A percentile compares a stretch with the other conserved stretches of the same genome.
These are phyloP conservation scores for Fusarium verrucosum DNA, from an alignment of 2,329 filamentous ascomycete genomes.

Conservation along the genomic window DNA sequence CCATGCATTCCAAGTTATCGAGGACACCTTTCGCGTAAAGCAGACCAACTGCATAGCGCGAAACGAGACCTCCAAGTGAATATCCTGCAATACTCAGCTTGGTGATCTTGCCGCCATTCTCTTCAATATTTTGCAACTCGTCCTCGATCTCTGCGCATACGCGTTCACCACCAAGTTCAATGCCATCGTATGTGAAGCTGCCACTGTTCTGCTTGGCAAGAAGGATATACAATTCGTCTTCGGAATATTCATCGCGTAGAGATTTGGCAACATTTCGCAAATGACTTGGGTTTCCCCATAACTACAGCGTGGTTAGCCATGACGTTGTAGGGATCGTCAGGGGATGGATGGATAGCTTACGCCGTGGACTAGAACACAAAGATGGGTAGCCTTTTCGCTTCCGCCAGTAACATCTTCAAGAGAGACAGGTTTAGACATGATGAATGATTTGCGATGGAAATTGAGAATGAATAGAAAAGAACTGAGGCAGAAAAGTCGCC, in stretches of 20 bases:
- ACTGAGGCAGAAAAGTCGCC: neutral
- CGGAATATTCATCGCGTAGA: conserved; percentile 67
- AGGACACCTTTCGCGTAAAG: conserved; percentile 83
- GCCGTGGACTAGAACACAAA: conserved; percentile 81
- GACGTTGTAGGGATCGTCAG: conserved; percentile 17
- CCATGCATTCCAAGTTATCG: conserved; percentile 80
- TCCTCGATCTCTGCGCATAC: conserved; percentile 74
- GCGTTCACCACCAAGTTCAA: conserved; percentile 73
- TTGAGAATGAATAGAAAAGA: neutral
- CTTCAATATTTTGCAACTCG: conserved; percentile 64
- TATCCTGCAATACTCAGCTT: conserved; percentile 92
- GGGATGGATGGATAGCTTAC: conserved; percentile 60
- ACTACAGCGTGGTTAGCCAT: conserved; percentile 52
- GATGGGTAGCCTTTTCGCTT: conserved; percentile 68
- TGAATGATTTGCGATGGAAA: conserved; percentile 28
- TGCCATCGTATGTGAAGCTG: conserved; percentile 76
- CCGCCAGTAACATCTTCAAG: conserved; percentile 57
- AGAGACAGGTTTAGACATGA: conserved; percentile 29
- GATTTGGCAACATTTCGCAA: conserved; percentile 73
- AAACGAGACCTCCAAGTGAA: conserved; percentile 86
- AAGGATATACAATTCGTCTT: conserved; percentile 74
- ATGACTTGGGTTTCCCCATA: conserved; percentile 84
- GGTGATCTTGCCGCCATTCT: conserved; percentile 73
- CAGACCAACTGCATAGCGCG: conserved; percentile 86
- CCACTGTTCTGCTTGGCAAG: conserved; percentile 78